Evolutionary conservation across 441 rosid species (phyloP).

Genomic region (Gossypium gossypioides): DNA sequence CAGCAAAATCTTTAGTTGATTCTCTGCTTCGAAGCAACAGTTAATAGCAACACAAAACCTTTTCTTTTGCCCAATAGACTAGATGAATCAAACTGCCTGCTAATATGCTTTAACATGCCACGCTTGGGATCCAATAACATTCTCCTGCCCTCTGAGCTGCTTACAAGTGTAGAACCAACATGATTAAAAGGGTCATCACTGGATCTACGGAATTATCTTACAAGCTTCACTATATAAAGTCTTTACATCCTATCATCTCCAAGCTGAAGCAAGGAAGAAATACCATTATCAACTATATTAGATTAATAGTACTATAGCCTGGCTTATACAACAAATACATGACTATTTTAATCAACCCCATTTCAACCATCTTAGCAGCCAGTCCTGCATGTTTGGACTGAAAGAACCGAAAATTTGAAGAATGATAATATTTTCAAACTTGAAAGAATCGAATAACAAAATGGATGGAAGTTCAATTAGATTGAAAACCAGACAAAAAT

Average conservation of each 20-base stretch:
- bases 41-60: slow-evolving; percentile 84
- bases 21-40: slow-evolving; percentile 85
- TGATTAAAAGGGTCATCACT: slow-evolving; percentile 79
- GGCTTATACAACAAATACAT: slow-evolving; percentile 40
- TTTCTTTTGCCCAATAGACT: slow-evolving; percentile 52
- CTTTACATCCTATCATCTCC: slow-evolving; percentile 73
- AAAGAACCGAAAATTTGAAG: neutral
- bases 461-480: too few species aligned
- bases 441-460: too few species aligned
- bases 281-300: slow-evolving; percentile 59
- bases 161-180: slow-evolving; percentile 80
- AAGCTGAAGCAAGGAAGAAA: slow-evolving; percentile 54
- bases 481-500: too few species aligned
- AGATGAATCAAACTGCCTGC: slow-evolving; percentile 66
- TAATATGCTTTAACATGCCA: slow-evolving; percentile 71
- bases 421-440: too few species aligned
- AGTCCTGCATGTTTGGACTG: slow-evolving; percentile 58
- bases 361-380: slow-evolving; percentile 50
- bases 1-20: slow-evolving; percentile 69
- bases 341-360: slow-evolving; percentile 46
- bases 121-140: slow-evolving; percentile 65
- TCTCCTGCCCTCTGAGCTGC: slow-evolving; percentile 74
- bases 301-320: slow-evolving; percentile 25
- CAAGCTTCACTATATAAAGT: slow-evolving; percentile 69
- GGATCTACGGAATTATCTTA: slow-evolving; percentile 76